A percentile compares a stretch with the other conserved stretches of the same genome.
Conservation (phyloP, 139 green algal genomes). For the Axilococcus clingmanii region DNA sequence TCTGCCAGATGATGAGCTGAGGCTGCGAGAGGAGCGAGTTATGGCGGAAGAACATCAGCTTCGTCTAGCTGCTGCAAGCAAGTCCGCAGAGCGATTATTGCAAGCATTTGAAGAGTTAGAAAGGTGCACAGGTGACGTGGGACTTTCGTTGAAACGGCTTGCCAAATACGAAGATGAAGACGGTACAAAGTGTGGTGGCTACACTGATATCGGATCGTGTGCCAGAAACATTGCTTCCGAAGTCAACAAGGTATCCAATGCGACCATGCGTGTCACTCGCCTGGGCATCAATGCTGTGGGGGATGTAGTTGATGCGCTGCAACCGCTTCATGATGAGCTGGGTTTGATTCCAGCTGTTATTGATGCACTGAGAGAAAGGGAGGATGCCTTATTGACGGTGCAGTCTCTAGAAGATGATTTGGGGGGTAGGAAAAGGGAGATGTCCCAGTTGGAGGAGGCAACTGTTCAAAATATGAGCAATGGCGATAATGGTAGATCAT, state of each 20-base stretch:
- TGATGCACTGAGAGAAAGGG: constrained; percentile 43
- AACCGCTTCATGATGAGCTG: constrained; percentile 55
- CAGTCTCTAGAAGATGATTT: constrained; percentile 48
- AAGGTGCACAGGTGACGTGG: constrained; percentile 44
- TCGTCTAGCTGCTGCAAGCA: constrained; percentile 1
- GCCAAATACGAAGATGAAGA: constrained; percentile 57
- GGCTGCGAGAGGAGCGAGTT: constrained; percentile 11
- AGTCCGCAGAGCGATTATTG: constrained; percentile 22
- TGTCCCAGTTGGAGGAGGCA: constrained; percentile 26
- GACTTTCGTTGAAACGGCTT: constrained; percentile 54
- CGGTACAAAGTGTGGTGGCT: constrained; percentile 24
- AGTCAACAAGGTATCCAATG: constrained; percentile 19
- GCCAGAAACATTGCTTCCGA: constrained; percentile 28
- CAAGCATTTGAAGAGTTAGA: constrained; percentile 53
- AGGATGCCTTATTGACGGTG: constrained; percentile 50
- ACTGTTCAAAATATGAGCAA: constrained; percentile 19
- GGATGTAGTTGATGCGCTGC: constrained; percentile 21
- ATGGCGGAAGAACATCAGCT: not conserved
- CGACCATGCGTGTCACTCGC: constrained; percentile 27
- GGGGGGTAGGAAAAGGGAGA: constrained; percentile 14
- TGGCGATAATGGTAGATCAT: constrained; percentile 24
- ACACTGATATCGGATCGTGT: constrained; percentile 27
- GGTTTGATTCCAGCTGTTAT: constrained; percentile 32
- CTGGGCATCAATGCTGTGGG: constrained; percentile 21
- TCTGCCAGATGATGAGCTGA: constrained; percentile 27